Evolutionary conservation across 805 yeast species (phyloP).

Genomic region (Cyberlindnera saturnus): DNA sequence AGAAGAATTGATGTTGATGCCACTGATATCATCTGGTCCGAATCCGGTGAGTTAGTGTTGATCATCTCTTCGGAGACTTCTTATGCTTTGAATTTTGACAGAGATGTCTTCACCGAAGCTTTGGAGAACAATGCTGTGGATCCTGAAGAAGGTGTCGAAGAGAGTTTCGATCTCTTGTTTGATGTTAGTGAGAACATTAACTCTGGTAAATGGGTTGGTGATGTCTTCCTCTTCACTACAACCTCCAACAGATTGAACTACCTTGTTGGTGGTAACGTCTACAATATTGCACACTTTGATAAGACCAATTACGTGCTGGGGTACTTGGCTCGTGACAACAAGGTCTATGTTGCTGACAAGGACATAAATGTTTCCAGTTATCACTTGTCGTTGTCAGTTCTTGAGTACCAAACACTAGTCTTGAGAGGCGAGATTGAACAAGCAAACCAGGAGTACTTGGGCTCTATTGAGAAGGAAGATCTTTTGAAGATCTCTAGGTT

Average conservation of each 20-base stretch:
- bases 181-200: slow-evolving; percentile 78
- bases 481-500: slow-evolving; percentile 80
- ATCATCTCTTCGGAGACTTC: slow-evolving; percentile 66
- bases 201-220: slow-evolving; percentile 96
- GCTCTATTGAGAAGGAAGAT: slow-evolving; percentile 60
- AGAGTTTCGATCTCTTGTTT: slow-evolving; percentile 74
- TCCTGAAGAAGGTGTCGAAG: slow-evolving; percentile 85
- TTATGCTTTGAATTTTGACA: slow-evolving; percentile 70
- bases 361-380: slow-evolving; percentile 79
- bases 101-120: slow-evolving; percentile 60
- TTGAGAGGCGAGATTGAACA: slow-evolving; percentile 90
- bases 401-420: slow-evolving; percentile 94
- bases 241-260: slow-evolving; percentile 83
- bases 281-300: slow-evolving; percentile 90
- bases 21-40: slow-evolving; percentile 81
- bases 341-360: slow-evolving; percentile 86
- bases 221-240: slow-evolving; percentile 90
- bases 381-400: slow-evolving; percentile 73
- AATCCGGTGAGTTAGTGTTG: slow-evolving; percentile 83
- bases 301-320: slow-evolving; percentile 82
- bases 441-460: slow-evolving; percentile 54
- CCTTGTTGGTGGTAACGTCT: slow-evolving; percentile 89
- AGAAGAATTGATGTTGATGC: slow-evolving; percentile 88
- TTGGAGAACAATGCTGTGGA: slow-evolving; percentile 50
- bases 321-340: slow-evolving; percentile 84